Base-by-base conservation (phyloP, 2,329 filamentous ascomycete species). In the Aspergillus luchuensis region DNA sequence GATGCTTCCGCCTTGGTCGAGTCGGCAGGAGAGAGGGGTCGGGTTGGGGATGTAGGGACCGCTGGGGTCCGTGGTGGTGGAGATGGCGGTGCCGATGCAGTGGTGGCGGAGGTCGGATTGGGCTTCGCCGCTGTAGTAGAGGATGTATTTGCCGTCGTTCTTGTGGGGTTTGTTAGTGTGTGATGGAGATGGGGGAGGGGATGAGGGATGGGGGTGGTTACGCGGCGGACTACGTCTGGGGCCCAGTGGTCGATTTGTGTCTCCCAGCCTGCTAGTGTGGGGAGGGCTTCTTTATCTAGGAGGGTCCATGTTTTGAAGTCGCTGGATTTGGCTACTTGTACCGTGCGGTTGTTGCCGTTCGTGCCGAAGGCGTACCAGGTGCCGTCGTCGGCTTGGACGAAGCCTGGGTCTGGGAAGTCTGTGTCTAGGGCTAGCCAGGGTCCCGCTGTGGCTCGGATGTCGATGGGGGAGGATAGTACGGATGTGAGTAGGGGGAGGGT, bases 31-130 rank as follows among this genome's bases (percentile, higher is more conserved):
- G 36, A 87, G 76, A 0, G 85, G 82, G 8, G 74, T 67, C 2
- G 74, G 67, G 7, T 77, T 72, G 6, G 85, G 79, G 13, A 68
- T 71, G 67, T 85, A 89, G 0, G 86, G 86, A 0, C 87, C 86
- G 1, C 63, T 57, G 6, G 72, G 69, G 17, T 76, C 67, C 23
- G 23, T 25, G 38, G 81, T 73, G 13, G 69, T 65, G 0, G 85
- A 80, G 3, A 81, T 77, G 2, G 86, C 86, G 3, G 79, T 80
- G 48, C 86, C 87, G 59, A 89, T 75, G 74, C 87, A 89, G 72
- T 89, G 86, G 49, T 78, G 74, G 5, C 66, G 67, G 2, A 74
- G 66, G 69, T 69, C 19, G 69, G 71, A 28, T 10, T 75, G 78
- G 50, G 78, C 75, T 64, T 81, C 74, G 21, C 81, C 85, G 3